Conservation (phyloP, 768 basidiomycete genomes). For the Termitomyces sp. region DNA sequence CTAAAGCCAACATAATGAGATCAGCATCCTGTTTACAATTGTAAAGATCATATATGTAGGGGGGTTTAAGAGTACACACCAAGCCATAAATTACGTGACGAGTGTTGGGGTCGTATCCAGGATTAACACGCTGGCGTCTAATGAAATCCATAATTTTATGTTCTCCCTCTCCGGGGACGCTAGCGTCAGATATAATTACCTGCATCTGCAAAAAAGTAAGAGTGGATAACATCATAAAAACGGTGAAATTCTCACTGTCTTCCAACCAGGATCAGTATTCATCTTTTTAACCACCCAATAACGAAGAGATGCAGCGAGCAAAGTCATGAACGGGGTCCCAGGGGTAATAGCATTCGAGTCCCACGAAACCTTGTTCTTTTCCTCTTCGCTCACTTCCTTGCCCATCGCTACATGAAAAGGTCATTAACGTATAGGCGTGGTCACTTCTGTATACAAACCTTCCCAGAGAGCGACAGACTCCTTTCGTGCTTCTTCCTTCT, state of each 20-base stretch:
- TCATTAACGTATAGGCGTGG: background rate
- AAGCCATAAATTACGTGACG: constrained; percentile 96
- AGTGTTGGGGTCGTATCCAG: constrained; percentile 93
- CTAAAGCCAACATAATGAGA: constrained; percentile 96
- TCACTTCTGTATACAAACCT: constrained; percentile 39
- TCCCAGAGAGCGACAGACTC: constrained; percentile 86
- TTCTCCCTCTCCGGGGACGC: constrained; percentile 97
- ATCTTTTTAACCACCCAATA: constrained; percentile 98
- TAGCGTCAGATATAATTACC: constrained; percentile 95
- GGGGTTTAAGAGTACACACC: constrained; percentile 42
- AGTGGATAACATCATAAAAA: constrained; percentile 8
- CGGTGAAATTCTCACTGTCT: constrained; percentile 52
- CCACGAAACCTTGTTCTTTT: constrained; percentile 85
- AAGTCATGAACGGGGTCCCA: constrained; percentile 97
- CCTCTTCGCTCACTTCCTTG: constrained; percentile 75
- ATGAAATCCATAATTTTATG: constrained; percentile 99
- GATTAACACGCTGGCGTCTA: constrained; percentile 80
- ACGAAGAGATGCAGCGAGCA: constrained; percentile 81
- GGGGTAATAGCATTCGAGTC: constrained; percentile 99
- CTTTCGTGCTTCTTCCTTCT: constrained; percentile 84
- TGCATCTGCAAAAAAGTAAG: constrained; percentile 56
- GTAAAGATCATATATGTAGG: constrained; percentile 8
- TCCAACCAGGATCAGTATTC: constrained; percentile 95
- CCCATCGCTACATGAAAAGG: constrained; percentile 74
- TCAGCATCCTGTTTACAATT: constrained; percentile 77